Evolutionary conservation across 306 rosid species (phyloP).

Genomic region (Trifolium pratense): DNA sequence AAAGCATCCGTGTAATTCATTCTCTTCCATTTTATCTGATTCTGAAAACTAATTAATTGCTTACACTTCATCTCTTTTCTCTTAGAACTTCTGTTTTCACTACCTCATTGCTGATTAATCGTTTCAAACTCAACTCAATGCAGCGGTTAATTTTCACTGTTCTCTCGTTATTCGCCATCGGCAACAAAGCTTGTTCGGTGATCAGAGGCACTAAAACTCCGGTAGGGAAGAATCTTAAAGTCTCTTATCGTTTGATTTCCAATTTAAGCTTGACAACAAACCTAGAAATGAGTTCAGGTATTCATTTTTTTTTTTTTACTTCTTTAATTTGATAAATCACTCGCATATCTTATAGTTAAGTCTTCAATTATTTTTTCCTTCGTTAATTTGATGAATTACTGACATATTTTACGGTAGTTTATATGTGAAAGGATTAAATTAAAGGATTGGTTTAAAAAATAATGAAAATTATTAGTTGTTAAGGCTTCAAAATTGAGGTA

Average conservation of each 20-base stretch:
- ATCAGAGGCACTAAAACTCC: background rate
- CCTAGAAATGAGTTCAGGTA: slow-evolving; percentile 65
- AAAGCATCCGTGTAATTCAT: background rate
- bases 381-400: background rate
- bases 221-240: background rate
- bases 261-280: background rate
- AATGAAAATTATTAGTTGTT: too few species aligned
- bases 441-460: too few species aligned
- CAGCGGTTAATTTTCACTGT: background rate
- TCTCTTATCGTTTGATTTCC: background rate
- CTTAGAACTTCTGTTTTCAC: background rate
- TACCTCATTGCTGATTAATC: background rate
- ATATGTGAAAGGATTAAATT: background rate
- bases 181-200: background rate
- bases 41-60: background rate
- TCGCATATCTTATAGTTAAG: background rate
- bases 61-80: background rate
- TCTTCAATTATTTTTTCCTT: too few species aligned
- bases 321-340: background rate
- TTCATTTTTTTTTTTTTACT: background rate
- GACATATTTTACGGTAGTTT: too few species aligned
- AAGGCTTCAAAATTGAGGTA: too few species aligned
- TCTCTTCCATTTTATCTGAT: background rate
- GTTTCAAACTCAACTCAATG: background rate
- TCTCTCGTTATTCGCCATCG: background rate